Base-by-base conservation (phyloP, 768 basidiomycete species). In the Lepiota venenata region DNA sequence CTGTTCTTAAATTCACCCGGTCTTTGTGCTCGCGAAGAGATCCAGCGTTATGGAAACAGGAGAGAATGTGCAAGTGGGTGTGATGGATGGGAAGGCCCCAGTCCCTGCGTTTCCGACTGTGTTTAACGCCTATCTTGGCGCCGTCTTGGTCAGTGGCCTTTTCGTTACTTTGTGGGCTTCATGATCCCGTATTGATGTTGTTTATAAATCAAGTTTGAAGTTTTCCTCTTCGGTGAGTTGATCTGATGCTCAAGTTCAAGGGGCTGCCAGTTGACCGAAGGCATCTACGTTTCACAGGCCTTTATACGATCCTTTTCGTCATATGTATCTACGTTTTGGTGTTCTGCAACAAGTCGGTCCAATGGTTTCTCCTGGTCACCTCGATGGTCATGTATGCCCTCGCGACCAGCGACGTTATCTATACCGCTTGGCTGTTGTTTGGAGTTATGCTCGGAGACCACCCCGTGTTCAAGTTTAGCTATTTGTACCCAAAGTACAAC, bases 351-450 rank as follows among this genome's bases (percentile, higher is more conserved):
- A 63, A 63, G 25, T 44, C 51, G 0, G 54, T 64, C 1, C 70
- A 69, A 47, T 59, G 66, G 56, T 54, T 70, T 44, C 58, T 74
- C 25, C 58, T 72, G 36, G 15, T 65, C 25, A 65, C 64, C 39
- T 67, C 71, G 37, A 50, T 66, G n/a, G 37, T 63, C 45, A 75
- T 75, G 71, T 74, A 72, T 54, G 47, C 58, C 0, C 60, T 74
- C 32, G 68, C 74, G 12, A 66, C 69, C 0, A 63, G 66, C 12
- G 69, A 72, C 39, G 69, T 72, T 7, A 56, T 59, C 2, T 64
- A 73, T 46, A 73, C 71, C 10, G 67, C 64, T 21, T 62, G 65
- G 41, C 60, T 72, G 47, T 60, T 70, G 40, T 64, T 73, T 22
- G 55, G 43, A 4, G 62, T 58, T 41, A 44, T 66, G n/a, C 45